These are phyloP conservation scores for Trametes meyenii DNA, from an alignment of 768 basidiomycete species.

Conservation along the genomic window DNA sequence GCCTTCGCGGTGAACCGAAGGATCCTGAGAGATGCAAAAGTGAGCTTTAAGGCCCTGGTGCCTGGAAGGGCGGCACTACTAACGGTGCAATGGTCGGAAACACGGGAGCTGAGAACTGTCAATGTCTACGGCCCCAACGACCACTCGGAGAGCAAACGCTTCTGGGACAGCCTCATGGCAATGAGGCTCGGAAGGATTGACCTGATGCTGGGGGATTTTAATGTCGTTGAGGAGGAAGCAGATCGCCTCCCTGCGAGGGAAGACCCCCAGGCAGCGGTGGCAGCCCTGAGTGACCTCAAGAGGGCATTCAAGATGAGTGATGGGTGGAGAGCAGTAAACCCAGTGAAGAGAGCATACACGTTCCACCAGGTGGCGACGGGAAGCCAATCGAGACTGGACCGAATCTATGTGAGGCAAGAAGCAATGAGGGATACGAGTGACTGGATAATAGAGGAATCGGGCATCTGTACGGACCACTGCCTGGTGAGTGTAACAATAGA, in stretches of 20 bases:
- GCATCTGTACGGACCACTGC: slow-evolving; percentile 1
- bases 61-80: neutral
- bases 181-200: neutral
- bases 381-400: neutral
- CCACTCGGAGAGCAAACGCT: neutral
- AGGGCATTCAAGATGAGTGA: neutral
- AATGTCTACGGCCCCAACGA: neutral
- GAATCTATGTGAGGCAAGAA: neutral
- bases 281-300: neutral
- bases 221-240: slow-evolving; percentile 37
- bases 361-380: neutral
- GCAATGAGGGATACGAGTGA: neutral
- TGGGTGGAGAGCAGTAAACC: neutral
- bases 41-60: neutral
- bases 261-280: neutral
- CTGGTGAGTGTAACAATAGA: neutral
- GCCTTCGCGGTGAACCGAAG: neutral
- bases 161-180: neutral
- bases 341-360: neutral
- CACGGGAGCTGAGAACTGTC: neutral
- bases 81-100: neutral
- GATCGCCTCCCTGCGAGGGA: neutral
- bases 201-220: slow-evolving; percentile 34
- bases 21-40: neutral
- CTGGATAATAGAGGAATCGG: neutral